A percentile compares a stretch with the other conserved stretches of the same genome.
Conservation (phyloP, 2,329 filamentous ascomycete species). For the Xylaria sp. region DNA sequence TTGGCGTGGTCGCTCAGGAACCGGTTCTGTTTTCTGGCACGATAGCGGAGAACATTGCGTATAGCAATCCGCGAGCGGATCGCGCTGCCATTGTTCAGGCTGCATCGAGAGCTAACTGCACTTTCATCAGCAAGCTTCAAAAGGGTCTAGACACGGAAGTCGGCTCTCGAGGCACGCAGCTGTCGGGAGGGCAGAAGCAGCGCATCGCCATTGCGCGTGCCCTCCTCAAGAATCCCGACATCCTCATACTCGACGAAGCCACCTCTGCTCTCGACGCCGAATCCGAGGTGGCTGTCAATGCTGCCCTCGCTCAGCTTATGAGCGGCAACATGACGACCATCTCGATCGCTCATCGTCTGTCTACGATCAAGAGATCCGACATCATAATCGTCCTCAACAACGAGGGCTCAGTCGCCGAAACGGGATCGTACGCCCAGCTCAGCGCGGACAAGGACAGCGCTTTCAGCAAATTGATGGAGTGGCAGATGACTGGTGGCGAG, state of each 20-base stretch:
- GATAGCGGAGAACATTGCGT: conserved; percentile 89
- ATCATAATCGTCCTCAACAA: conserved; percentile 90
- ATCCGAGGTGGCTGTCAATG: conserved; percentile 95
- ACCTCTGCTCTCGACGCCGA: conserved; percentile 96
- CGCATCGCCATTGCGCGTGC: conserved; percentile 96
- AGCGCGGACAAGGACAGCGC: conserved; percentile 79
- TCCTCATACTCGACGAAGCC: conserved; percentile 94
- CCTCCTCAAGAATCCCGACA: conserved; percentile 94
- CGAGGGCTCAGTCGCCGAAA: conserved; percentile 90
- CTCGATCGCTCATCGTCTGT: conserved; percentile 94
- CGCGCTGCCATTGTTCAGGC: conserved; percentile 85
- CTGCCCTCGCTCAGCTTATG: conserved; percentile 83
- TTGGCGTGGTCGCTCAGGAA: conserved; percentile 95
- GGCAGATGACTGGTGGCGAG: conserved; percentile 93
- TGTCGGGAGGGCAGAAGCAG: conserved; percentile 97
- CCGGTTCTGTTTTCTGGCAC: conserved; percentile 91
- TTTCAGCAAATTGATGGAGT: conserved; percentile 97
- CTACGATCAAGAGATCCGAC: conserved; percentile 95
- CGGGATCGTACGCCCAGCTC: conserved; percentile 83
- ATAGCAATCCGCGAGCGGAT: conserved; percentile 83
- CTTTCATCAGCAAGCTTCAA: conserved; percentile 95
- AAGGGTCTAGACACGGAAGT: conserved; percentile 95
- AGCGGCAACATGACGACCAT: conserved; percentile 94
- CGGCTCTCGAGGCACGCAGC: conserved; percentile 89
- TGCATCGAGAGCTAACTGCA: conserved; percentile 92